Evolutionary conservation across 2,329 filamentous ascomycete genomes (phyloP).

Genomic region (Aspergillus pseudonomiae): DNA sequence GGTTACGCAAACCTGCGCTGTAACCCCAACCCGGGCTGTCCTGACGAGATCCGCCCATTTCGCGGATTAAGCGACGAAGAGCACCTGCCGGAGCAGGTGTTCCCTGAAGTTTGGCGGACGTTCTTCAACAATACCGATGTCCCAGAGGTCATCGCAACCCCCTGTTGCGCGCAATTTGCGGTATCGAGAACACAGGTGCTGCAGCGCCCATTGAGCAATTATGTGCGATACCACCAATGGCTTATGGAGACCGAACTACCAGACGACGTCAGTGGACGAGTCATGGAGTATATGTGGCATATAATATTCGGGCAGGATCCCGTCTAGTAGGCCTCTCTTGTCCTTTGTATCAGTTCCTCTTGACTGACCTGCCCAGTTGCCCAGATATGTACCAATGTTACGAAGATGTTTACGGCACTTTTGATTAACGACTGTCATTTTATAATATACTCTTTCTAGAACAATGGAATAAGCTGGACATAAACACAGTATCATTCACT

Average conservation of each 20-base stretch:
- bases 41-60: slow-evolving; percentile 38
- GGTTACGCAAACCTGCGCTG: slow-evolving; percentile 65
- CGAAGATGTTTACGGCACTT: slow-evolving; percentile 27
- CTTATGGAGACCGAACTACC: slow-evolving; percentile 56
- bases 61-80: slow-evolving; percentile 19
- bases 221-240: slow-evolving; percentile 61
- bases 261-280: slow-evolving; percentile 59
- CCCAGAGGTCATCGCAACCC: slow-evolving; percentile 55
- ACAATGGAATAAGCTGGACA: not conserved
- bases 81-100: slow-evolving; percentile 27
- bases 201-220: slow-evolving; percentile 54
- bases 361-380: slow-evolving; percentile 23
- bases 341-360: not conserved
- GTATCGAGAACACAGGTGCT: slow-evolving; percentile 58
- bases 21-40: slow-evolving; percentile 34
- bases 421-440: not conserved
- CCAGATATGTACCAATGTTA: slow-evolving; percentile 30
- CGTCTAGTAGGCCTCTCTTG: slow-evolving; percentile 38
- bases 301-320: slow-evolving; percentile 51
- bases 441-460: not conserved
- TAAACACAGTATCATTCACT: not conserved
- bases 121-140: slow-evolving; percentile 41
- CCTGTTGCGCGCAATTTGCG: slow-evolving; percentile 69
- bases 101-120: slow-evolving; percentile 32
- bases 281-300: slow-evolving; percentile 69